Percentiles rank a stretch among this genome's conserved stretches.
These are phyloP conservation scores for Coemansia sp. DNA, from an alignment of 192 early-diverging fungal species.

Conservation along the genomic window DNA sequence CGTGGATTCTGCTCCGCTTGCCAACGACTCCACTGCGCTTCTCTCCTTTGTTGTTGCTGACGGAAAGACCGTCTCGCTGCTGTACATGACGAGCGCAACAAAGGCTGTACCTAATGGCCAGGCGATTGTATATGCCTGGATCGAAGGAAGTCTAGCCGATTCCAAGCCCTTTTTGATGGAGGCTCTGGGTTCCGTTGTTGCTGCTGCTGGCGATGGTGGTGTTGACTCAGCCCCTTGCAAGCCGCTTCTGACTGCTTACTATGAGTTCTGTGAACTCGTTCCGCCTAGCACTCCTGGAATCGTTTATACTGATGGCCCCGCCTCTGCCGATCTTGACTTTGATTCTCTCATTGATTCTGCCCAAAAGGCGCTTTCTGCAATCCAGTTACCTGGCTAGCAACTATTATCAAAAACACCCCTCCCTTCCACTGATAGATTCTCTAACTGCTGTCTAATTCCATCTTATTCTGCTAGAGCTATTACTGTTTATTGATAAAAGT, in stretches of 20 bases:
- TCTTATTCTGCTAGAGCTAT: no score
- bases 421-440: no score
- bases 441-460: no score
- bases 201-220: background rate
- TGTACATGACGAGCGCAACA: slow-evolving; percentile 36
- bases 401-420: no score
- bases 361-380: background rate
- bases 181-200: slow-evolving; percentile 11
- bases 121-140: slow-evolving; percentile 28
- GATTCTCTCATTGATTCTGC: slow-evolving; percentile 24
- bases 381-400: no score
- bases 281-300: background rate
- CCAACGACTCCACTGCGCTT: slow-evolving; percentile 27
- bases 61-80: slow-evolving; percentile 20
- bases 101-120: slow-evolving; percentile 32
- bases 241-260: slow-evolving; percentile 20
- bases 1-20: slow-evolving; percentile 47
- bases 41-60: slow-evolving; percentile 18
- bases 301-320: slow-evolving; percentile 10
- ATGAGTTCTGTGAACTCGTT: slow-evolving; percentile 17
- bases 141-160: slow-evolving; percentile 8
- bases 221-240: background rate
- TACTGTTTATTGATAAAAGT: no score
- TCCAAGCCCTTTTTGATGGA: slow-evolving; percentile 6
- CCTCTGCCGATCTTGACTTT: slow-evolving; percentile 23